A percentile compares a stretch with the other conserved stretches of the same genome.
These are phyloP conservation scores for Wickerhamomyces queroliae DNA, from an alignment of 805 yeast genomes.

Conservation along the genomic window DNA sequence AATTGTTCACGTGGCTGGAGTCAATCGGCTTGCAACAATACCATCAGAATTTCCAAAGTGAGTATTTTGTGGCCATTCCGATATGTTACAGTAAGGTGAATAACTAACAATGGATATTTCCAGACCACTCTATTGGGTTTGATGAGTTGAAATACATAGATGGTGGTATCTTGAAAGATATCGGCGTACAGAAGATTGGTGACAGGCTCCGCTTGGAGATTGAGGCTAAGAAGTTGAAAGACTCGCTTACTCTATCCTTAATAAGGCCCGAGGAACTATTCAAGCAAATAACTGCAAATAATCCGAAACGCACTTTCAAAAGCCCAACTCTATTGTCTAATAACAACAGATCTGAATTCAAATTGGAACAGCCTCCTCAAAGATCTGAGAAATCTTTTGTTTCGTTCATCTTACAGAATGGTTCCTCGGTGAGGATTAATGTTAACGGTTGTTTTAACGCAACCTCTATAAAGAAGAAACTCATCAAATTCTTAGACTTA, in stretches of 20 bases:
- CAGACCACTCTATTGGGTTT: conserved; percentile 13
- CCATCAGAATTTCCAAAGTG: neutral
- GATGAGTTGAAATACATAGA: conserved; percentile 37
- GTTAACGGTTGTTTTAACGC: conserved; percentile 80
- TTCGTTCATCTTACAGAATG: conserved; percentile 71
- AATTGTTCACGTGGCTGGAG: neutral
- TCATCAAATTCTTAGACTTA: conserved; percentile 52
- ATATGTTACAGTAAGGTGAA: neutral
- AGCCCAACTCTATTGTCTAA: conserved; percentile 1
- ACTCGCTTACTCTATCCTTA: conserved; percentile 5
- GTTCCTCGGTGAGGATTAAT: conserved; percentile 60
- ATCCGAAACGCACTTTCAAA: neutral
- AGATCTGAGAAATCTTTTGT: conserved; percentile 27
- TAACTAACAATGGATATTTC: conserved; percentile 5
- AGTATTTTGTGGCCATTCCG: neutral
- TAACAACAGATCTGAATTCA: conserved; percentile 11
- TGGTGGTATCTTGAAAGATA: conserved; percentile 54
- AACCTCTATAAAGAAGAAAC: conserved; percentile 65
- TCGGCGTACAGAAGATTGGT: conserved; percentile 76
- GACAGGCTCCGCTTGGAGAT: conserved; percentile 70
- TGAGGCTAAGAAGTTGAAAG: conserved; percentile 41
- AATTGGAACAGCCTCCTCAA: conserved; percentile 15
- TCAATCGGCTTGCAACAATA: neutral
- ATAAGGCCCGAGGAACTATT: conserved; percentile 13
- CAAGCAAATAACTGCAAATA: conserved; percentile 3